A percentile compares a stretch with the other conserved stretches of the same genome.
Conservation (phyloP, 2,329 filamentous ascomycete genomes). For the Thelonectria olida region DNA sequence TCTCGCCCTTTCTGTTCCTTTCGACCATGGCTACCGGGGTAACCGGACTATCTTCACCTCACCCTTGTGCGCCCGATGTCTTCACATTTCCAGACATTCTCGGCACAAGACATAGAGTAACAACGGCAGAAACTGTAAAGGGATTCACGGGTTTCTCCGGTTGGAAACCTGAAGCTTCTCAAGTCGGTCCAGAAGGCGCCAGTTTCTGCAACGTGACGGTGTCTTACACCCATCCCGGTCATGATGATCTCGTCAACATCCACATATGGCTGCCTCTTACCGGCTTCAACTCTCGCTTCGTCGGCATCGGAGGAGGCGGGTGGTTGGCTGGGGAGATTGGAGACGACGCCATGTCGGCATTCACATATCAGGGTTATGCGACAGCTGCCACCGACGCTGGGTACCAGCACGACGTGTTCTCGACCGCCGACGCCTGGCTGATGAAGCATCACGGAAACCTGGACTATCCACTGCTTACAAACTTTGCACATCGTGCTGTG, state of each 20-base stretch:
- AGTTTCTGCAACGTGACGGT: slow-evolving; percentile 17
- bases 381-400: slow-evolving; percentile 26
- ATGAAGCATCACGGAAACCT: background rate
- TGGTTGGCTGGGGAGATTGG: slow-evolving; percentile 20
- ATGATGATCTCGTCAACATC: background rate
- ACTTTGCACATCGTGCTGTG: background rate
- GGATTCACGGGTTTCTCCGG: background rate
- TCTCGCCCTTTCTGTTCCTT: too few relatives aligned
- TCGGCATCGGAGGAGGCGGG: slow-evolving; percentile 25
- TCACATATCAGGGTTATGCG: slow-evolving; percentile 26
- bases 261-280: slow-evolving; percentile 11
- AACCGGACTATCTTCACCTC: background rate
- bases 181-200: background rate
- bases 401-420: background rate
- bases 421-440: background rate
- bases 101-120: background rate
- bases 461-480: background rate
- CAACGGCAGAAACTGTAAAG: background rate
- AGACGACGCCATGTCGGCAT: slow-evolving; percentile 15
- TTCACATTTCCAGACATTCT: background rate
- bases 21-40: background rate
- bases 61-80: background rate
- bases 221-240: slow-evolving; percentile 10
- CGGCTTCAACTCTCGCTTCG: slow-evolving; percentile 20
- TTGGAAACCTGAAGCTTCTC: background rate